Conservation (phyloP, 2,329 filamentous ascomycete genomes). For the Paradendryphiella salina region DNA sequence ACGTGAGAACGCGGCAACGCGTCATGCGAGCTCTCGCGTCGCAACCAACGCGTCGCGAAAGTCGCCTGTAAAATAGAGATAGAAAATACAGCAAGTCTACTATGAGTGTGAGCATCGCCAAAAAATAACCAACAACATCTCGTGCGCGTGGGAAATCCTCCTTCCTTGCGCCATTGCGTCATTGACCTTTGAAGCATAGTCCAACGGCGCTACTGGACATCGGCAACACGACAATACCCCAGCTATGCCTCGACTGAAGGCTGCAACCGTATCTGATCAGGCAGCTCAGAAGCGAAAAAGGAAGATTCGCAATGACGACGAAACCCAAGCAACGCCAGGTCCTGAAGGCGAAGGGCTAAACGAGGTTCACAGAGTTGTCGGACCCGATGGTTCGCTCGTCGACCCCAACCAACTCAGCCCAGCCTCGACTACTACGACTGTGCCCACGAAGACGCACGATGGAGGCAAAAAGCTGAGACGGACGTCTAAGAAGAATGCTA, state of each 20-base stretch:
- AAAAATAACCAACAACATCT: not conserved
- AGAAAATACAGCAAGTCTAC: not conserved
- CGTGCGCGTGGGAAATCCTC: not conserved
- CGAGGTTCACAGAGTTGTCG: conserved; percentile 3
- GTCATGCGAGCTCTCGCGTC: conserved; percentile 7
- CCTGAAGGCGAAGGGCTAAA: conserved; percentile 12
- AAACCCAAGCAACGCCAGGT: conserved; percentile 12
- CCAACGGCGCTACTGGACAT: not conserved
- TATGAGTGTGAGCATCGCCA: not conserved
- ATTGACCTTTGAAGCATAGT: conserved; percentile 23
- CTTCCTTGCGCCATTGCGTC: conserved; percentile 27
- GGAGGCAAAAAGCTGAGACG: conserved; percentile 58
- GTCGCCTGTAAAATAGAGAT: not conserved
- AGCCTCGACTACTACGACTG: conserved; percentile 46
- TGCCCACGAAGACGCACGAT: conserved; percentile 62
- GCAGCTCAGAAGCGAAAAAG: conserved; percentile 52
- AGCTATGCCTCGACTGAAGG: conserved; percentile 43
- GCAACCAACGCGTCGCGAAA: not conserved
- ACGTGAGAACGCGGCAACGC: conserved; percentile 22
- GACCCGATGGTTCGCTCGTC: conserved; percentile 2
- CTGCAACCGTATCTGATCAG: conserved; percentile 51
- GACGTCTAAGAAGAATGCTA: conserved; percentile 46
- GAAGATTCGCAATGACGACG: conserved; percentile 32
- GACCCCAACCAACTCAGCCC: conserved; percentile 3
- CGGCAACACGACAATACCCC: conserved; percentile 17